Evolutionary conservation across 1,139 yeast genomes (phyloP), one percentile per base, ranked within the genome.

Genomic region (Taphrina pruni): DNA sequence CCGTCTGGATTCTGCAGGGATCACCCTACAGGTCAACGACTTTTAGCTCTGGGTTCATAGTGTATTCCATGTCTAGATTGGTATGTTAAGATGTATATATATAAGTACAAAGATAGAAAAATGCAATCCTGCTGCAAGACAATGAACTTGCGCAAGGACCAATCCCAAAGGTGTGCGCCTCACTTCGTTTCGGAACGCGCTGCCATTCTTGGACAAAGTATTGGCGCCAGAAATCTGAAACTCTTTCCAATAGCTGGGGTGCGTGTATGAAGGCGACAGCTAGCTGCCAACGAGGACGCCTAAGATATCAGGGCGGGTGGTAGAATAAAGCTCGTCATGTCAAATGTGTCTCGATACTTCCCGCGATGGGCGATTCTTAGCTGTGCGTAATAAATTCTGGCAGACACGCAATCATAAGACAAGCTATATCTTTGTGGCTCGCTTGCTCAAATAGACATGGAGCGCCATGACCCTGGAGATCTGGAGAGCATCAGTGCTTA

Each of bases 401-500:
- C 48, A 12, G 48, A 45, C 20, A 2, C n/a, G 48, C 48, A 6
- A 45, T 12, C 48, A 45, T 45, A 45, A n/a, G 20, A 17, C 12
- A 45, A 45, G 48, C n/a, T 45, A 45, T 45, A 12, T 45, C 20
- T 12, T 8, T 45, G 48, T 45, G 48, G 48, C 48, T 45, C 48
- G n/a, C 1, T 17, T 1, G 6, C 48, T 45, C 20, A 45, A 14
- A 12, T n/a, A 45, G 48, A 7, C 8, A 50, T 50, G 54, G 54
- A 50, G 54, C 54, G 54, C 54, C 54, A 50, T 50, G 54, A 50
- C n/a, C 54, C 54, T 21, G 54, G 54, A 11, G 54, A 50, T 35
- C n/a, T n/a, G n/a, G 48, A 54, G 36, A 46, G 38, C 57, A 64
- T 64, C 67, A 64, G 67, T 48, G 99, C 99, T 0, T 94, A 94